Evolutionary conservation across 257 asterid species (phyloP), one percentile per base, ranked within the genome.

Genomic region (Ligustrum vulgare): DNA sequence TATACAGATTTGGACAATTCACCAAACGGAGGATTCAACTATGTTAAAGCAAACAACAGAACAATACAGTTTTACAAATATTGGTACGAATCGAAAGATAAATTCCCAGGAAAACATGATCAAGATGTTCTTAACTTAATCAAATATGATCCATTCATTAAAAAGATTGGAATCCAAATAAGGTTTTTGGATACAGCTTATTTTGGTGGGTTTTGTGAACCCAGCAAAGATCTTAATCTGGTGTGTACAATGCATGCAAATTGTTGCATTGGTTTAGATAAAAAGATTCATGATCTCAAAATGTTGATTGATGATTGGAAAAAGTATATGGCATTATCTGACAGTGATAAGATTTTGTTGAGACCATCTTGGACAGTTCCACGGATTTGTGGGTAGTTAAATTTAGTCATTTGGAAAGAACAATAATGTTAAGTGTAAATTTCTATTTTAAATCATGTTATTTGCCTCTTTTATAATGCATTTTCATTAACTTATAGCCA

Each of bases 1-100:
- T 78, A 76, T 7, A 82, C 75, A 0, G 86, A 89, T 69, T 36
- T 72, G 22, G 16, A 31, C 3, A 91, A 89, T 41, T 70, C 85
- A 1, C 93, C 96, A 0, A 91, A 91, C 9, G 85, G 87, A 13
- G 94, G 96, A 0, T 91, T 89, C 85, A 89, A 70, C 13, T 91
- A 87, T n/a, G 96, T 83, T 2, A 85, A 76, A 47, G 75, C 96
- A 1, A 87, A 82, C 81, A 74, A 66, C 3, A 81, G 81, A 18
- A 86, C 91, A 0, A 66, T 86, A 68, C 74, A 86, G 68, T 89
- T 91, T 63, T 91, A 86, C 84, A 80, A 83, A 16, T 89, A 62
- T 9, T 88, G 96, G 96, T 82, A 86, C 75, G 12, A 23, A 0
- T 80, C 86, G 0, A 77, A 60, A 28, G 76, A 76, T 0, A 65